Base-by-base conservation (phyloP, 2,329 filamentous ascomycete genomes). In the Phoma herbarum region DNA sequence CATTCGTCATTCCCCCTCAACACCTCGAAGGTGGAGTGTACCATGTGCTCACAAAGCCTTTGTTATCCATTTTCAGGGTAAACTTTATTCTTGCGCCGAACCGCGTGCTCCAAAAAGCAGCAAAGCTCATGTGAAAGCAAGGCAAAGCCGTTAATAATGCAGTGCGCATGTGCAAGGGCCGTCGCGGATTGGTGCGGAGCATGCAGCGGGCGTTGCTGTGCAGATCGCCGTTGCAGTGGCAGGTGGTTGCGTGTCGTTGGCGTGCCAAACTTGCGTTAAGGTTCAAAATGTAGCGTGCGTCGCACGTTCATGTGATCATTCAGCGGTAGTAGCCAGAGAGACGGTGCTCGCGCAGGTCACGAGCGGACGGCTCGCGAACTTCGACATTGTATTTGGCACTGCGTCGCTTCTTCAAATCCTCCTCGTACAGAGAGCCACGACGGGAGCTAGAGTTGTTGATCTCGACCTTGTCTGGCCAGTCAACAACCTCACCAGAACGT, bases 381-480 rank as follows among this genome's bases (percentile, higher is more conserved):
- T 80, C 77, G 52, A 79, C 75, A 35, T 69, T 68, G 72, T 80
- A 80, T 57, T 73, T 70, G 46, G 73, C 71, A 60, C 74, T 74
- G 31, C 73, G 71, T 55, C 72, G 75, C 45, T 75, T 73, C 57
- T 67, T 67, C 23, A 77, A 46, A 55, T 80, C 78, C 56, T 76
- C 69, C 56, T 75, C 76, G 68, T 79, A 79, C 45, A 79, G 70
- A 14, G 77, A 79, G 16, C 78, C 77, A 46, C 77, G 75, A 69
- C 76, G 76, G 48, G 70, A 67, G 62, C 66, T 67, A 22, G 65
- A 64, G 66, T 62, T 72, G 63, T 67, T 69, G 61, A 76, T 68
- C 54, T 77, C 73, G 48, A 73, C 60, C 49, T 54, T 60, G 37
- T 69, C 63, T 49, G 75, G 74, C 74, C 75, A 77, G 62, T 77